Evolutionary conservation across 495 filamentous ascomycete genomes (phyloP), one percentile per base, ranked within the genome.

Genomic region (Xylaria flabelliformis): DNA sequence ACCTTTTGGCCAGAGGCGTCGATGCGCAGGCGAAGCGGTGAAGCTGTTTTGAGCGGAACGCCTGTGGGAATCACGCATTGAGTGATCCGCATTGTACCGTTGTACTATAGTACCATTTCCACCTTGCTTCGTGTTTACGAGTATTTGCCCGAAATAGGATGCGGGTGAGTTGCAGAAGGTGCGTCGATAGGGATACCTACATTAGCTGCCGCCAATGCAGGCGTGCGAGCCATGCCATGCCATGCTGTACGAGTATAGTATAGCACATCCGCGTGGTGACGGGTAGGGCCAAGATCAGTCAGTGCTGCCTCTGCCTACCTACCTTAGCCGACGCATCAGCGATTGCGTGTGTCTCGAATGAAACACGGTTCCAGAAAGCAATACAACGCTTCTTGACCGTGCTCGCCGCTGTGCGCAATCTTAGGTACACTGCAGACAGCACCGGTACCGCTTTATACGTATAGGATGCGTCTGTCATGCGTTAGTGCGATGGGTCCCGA

Each of bases 381-480:
- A 64, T 63, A n/a, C 59, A 64, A 46, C 17, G 39, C 62, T 46
- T 64, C 39, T 21, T 36, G 44, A 39, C 9, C 32, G 39, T 46
- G 42, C 39, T 24, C 12, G 39, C 61, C 39, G 44, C 36, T 21
- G 12, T 63, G 29, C 5, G 39, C 61, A 24, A 63, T 13, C 42
- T 42, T 42, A 42, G 39, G 39, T 39, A 61, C 41, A 41, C 32
- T 24, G 15, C 59, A 5, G 42, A 10, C 32, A 24, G 32, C 19
- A 64, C 62, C 34, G 56, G 42, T 64, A 64, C 39, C 26, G 42
- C 65, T 55, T 34, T 21, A 50, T 42, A 44, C 73, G 46, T 21
- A 50, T 42, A 32, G 73, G 46, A 77, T 75, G 73, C 77, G 75
- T 78, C 77, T 75, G 66, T 71, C 67, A 73, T 78, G 75, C 72